Percentiles rank a stretch among this genome's conserved stretches.
These are phyloP conservation scores for Neocucurbitaria cava DNA, from an alignment of 2,329 filamentous ascomycete species.

Conservation along the genomic window DNA sequence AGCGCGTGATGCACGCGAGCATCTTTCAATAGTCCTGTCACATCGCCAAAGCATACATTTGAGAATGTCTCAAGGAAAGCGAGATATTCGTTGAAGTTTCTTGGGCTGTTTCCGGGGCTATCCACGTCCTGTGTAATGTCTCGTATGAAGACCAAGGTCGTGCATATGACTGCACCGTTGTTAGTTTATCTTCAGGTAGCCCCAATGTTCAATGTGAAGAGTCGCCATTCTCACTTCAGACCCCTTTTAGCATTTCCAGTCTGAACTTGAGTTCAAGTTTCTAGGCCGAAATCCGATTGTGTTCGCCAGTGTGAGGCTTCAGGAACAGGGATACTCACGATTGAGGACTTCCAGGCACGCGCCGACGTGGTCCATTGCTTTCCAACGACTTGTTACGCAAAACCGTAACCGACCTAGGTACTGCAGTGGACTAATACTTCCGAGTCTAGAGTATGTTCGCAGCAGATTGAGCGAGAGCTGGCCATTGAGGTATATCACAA, in stretches of 20 bases:
- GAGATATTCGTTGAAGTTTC: conserved; percentile 9
- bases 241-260: too few relatives aligned
- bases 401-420: too few relatives aligned
- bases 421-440: background rate
- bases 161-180: conserved; percentile 10
- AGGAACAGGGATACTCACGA: conserved; percentile 3
- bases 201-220: too few relatives aligned
- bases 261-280: too few relatives aligned
- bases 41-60: conserved; percentile 18
- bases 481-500: background rate
- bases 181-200: background rate
- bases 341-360: conserved; percentile 15
- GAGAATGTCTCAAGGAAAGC: conserved; percentile 20
- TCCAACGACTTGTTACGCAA: background rate
- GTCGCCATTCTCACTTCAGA: too few relatives aligned
- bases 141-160: conserved; percentile 24
- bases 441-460: background rate
- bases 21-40: conserved; percentile 16
- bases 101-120: conserved; percentile 1
- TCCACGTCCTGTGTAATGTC: conserved; percentile 12
- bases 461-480: background rate
- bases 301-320: background rate
- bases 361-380: conserved; percentile 13
- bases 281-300: too few relatives aligned
- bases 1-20: conserved; percentile 10